These are phyloP conservation scores for Penicillium sp. DNA, from an alignment of 2,329 filamentous ascomycete genomes.

Conservation along the genomic window DNA sequence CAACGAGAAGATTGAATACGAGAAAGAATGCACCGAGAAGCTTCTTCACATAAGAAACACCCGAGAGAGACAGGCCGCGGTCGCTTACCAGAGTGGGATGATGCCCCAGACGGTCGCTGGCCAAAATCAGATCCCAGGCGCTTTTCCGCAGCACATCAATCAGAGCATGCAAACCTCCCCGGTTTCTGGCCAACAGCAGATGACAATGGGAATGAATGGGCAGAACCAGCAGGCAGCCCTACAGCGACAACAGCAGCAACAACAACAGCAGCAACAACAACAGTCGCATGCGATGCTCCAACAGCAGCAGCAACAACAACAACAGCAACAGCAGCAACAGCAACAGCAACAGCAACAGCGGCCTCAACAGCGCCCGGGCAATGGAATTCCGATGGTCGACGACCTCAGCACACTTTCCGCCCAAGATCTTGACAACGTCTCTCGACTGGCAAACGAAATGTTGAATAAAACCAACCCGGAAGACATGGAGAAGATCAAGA, in stretches of 20 bases:
- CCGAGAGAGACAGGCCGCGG: constrained; percentile 42
- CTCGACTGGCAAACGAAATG: constrained; percentile 47
- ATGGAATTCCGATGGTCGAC: constrained; percentile 29
- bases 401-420: constrained; percentile 37
- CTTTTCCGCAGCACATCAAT: constrained; percentile 51
- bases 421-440: constrained; percentile 46
- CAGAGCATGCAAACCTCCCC: constrained; percentile 52
- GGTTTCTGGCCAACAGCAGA: constrained; percentile 41
- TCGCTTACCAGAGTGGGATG: constrained; percentile 40
- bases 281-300: constrained; percentile 30
- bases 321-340: constrained; percentile 22
- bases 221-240: constrained; percentile 33
- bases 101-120: constrained; percentile 35
- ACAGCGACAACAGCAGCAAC: constrained; percentile 31
- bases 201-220: constrained; percentile 37
- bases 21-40: constrained; percentile 45
- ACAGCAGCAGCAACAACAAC: constrained; percentile 29
- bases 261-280: too few relatives aligned
- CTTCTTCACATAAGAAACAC: constrained; percentile 46
- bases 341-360: constrained; percentile 29
- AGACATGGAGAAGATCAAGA: constrained; percentile 49
- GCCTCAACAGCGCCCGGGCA: constrained; percentile 30
- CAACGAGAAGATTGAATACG: constrained; percentile 43
- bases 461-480: constrained; percentile 44
- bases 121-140: constrained; percentile 43